These are phyloP conservation scores for Albophoma yamanashiensis DNA, from an alignment of 2,329 filamentous ascomycete genomes.

Conservation along the genomic window DNA sequence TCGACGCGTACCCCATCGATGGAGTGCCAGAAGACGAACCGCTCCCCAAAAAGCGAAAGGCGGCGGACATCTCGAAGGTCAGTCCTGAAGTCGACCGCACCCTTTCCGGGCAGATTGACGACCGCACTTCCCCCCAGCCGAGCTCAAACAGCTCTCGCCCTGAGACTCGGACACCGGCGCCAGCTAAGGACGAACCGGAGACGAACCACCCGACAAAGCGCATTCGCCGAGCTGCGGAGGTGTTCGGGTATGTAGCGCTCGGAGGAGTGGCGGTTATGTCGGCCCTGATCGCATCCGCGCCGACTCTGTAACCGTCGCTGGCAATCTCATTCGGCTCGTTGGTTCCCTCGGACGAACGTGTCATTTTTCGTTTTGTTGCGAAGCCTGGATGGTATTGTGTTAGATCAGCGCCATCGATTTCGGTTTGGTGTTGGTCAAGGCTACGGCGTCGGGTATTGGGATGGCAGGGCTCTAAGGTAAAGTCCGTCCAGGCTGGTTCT, in stretches of 20 bases:
- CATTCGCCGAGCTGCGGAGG: constrained; percentile 22
- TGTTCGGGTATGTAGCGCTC: constrained; percentile 23
- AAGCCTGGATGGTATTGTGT: background rate
- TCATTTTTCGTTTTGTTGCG: background rate
- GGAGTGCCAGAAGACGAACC: background rate
- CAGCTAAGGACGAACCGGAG: background rate
- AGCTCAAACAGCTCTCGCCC: background rate
- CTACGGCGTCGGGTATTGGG: background rate
- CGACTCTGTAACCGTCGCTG: constrained; percentile 6
- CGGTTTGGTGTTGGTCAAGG: background rate
- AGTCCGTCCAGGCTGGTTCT: background rate
- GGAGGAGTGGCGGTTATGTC: constrained; percentile 28
- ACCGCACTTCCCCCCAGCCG: background rate
- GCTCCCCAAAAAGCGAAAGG: constrained; percentile 14
- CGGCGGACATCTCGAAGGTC: constrained; percentile 14
- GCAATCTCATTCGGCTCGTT: background rate
- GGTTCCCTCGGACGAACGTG: background rate
- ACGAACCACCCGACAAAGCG: constrained; percentile 15
- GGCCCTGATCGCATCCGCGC: constrained; percentile 27
- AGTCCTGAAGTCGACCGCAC: constrained; percentile 1
- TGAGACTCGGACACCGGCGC: background rate
- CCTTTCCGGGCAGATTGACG: background rate
- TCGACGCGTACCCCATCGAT: background rate
- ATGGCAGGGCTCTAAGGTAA: background rate
- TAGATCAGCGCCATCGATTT: background rate